Evolutionary conservation across 352 stramenopile genomes (phyloP), one percentile per base, ranked within the genome.

Genomic region (Globisporangium radiosum): DNA sequence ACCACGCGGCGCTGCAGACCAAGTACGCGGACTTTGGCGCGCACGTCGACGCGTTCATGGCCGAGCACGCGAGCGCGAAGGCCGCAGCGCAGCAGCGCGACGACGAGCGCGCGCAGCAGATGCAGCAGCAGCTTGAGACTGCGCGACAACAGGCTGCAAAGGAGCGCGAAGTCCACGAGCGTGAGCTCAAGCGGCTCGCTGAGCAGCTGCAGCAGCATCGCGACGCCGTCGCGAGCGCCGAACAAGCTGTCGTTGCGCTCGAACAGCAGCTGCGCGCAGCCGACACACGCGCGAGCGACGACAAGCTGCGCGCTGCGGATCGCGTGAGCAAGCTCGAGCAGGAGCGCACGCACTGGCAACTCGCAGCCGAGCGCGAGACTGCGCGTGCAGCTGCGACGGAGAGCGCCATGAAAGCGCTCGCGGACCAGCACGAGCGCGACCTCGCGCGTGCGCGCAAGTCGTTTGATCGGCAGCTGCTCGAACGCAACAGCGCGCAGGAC

Each of bases 1-100:
- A 89, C 13, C 78, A 87, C 39, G 75, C 82, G 4, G 65, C 80
- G 45, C 56, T 90, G 3, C 75, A 76, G 47, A 72, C 73, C 17
- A 81, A 85, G 54, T 92, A 92, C 49, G 64, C 87, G 57, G 78
- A 90, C 44, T 90, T 92, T 63, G 82, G 80, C 1, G 65, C 68
- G 4, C 79, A 92, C 51, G 80, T 92, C 17, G 81, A 92, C 39
- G 52, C 76, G 17, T 87, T 88, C 49, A 88, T 90, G 74, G 74
- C 81, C 40, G 78, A 89, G n/a, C 82, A 88, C 47, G 64, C 72
- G 1, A 59, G 82, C 49, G 74, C 85, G 37, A 80, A 84, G 19
- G 62, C 71, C 3, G 44, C 52, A 5, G 65, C 76, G 19, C 55
- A 78, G 6, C 52, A 64, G 15, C 70, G 73, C 17, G 60, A 58